Base-by-base conservation (phyloP, 768 basidiomycete genomes). In the Boletus eberwhitei region DNA sequence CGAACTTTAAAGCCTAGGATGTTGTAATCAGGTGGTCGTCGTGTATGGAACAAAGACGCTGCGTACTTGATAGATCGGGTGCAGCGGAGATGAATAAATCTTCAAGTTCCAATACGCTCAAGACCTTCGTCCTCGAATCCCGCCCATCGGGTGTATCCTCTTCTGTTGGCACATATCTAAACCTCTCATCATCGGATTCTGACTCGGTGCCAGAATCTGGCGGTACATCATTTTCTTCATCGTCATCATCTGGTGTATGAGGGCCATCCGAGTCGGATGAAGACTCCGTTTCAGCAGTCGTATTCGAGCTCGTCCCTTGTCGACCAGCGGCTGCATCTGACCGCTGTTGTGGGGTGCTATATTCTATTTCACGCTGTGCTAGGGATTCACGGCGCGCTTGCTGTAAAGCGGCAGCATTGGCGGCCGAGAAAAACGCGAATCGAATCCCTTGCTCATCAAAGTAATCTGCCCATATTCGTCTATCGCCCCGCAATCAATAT, bases 361-460 rank as follows among this genome's bases (percentile, higher is more conserved):
- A 58, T 48, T 67, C 67, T 14, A 63, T 58, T 36, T 71, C 71
- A 8, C 19, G 32, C 29, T 38, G 59, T 17, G 67, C 67, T 12
- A 63, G 54, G 3, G 78, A 77, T 46, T 85, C 82, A 62, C 81
- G 71, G 44, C 86, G 77, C 51, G 83, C 85, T 68, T 90, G 82
- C 55, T 98, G 96, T 36, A 93, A 64, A 22, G 92, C 93, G 5
- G 84, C 77, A 26, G 92, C 93, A 73, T 91, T 89, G 12, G 90
- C 81, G 8, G 97, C 94, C 8, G 97, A 94, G 74, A 95, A 96
- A 68, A 99, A 96, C 0, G 91, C 93, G 64, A 90, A 97, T 54
- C 77, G 79, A 40, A 95, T 76, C 8, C 80, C 79, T 62, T 88
- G 79, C 12, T 75, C 62, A 53, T 95, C 92, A 61, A 96, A 94